Evolutionary conservation across 2,329 filamentous ascomycete species (phyloP).

Genomic region (Microsporum canis): DNA sequence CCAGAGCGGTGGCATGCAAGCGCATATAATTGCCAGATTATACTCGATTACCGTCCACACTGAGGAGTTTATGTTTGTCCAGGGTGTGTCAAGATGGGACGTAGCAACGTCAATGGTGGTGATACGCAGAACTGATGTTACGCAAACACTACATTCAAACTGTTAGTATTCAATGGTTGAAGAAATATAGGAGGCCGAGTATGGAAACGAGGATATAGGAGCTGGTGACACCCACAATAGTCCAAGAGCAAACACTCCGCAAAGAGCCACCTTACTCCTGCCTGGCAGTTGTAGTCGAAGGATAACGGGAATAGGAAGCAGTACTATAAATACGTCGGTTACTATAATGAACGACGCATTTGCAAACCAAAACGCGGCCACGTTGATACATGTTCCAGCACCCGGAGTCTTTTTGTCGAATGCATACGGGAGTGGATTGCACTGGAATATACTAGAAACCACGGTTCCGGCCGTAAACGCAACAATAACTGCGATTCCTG

Average conservation of each 20-base stretch:
- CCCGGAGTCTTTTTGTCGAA: constrained; percentile 14
- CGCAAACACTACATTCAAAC: constrained; percentile 10
- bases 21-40: constrained; percentile 29
- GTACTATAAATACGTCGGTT: constrained; percentile 27
- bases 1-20: constrained; percentile 28
- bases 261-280: constrained; percentile 42
- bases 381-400: constrained; percentile 36
- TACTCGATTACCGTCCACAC: constrained; percentile 31
- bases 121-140: constrained; percentile 15
- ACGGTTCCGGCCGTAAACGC: constrained; percentile 17
- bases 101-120: constrained; percentile 15
- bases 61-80: constrained; percentile 23
- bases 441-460: constrained; percentile 18
- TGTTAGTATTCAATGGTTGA: not conserved
- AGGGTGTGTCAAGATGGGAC: constrained; percentile 17
- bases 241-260: constrained; percentile 17
- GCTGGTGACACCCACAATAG: constrained; percentile 23
- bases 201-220: not conserved
- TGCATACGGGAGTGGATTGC: constrained; percentile 15
- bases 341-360: constrained; percentile 35
- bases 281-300: constrained; percentile 22
- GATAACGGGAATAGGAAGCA: constrained; percentile 26
- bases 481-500: constrained; percentile 14
- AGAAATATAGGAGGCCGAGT: constrained; percentile 1
- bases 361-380: constrained; percentile 40